Evolutionary conservation across 371 early-diverging fungal species (phyloP).

Genomic region (Actinomortierella wolfii): DNA sequence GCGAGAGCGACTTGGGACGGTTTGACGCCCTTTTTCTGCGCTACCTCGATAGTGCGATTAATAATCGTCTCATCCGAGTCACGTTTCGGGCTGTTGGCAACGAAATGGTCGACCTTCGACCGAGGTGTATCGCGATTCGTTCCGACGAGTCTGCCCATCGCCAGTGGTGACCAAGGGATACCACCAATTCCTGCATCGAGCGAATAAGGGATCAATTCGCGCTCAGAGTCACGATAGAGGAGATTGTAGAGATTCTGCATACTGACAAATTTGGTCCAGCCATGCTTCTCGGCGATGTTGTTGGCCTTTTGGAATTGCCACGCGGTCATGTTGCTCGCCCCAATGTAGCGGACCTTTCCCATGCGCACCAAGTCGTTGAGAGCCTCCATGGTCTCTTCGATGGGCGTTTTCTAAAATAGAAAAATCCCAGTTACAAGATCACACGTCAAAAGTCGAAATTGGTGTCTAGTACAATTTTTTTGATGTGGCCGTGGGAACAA

Average conservation of each 20-base stretch:
- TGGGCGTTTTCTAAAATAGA: no score
- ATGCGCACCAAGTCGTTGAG: slow-evolving; percentile 54
- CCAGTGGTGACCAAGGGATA: slow-evolving; percentile 62
- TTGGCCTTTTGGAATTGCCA: slow-evolving; percentile 47
- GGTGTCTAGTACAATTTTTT: no score
- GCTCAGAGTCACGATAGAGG: slow-evolving; percentile 54
- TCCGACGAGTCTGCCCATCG: slow-evolving; percentile 45
- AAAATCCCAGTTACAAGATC: no score
- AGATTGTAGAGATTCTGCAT: slow-evolving; percentile 53
- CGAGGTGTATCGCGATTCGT: slow-evolving; percentile 40
- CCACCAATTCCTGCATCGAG: slow-evolving; percentile 43
- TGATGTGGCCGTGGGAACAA: no score
- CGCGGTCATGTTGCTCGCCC: no score
- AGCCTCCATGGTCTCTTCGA: slow-evolving; percentile 58
- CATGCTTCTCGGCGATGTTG: slow-evolving; percentile 31
- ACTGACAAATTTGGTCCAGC: slow-evolving; percentile 27
- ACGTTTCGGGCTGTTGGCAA: no score
- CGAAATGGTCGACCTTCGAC: neutral
- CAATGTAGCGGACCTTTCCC: slow-evolving; percentile 50
- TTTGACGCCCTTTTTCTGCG: slow-evolving; percentile 45
- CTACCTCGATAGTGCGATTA: slow-evolving; percentile 51
- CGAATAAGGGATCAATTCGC: slow-evolving; percentile 55
- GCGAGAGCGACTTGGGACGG: slow-evolving; percentile 54
- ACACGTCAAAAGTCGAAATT: no score
- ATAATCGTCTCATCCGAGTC: slow-evolving; percentile 14